Base-by-base conservation (phyloP, 257 asterid species). In the Solanum dulcamara region DNA sequence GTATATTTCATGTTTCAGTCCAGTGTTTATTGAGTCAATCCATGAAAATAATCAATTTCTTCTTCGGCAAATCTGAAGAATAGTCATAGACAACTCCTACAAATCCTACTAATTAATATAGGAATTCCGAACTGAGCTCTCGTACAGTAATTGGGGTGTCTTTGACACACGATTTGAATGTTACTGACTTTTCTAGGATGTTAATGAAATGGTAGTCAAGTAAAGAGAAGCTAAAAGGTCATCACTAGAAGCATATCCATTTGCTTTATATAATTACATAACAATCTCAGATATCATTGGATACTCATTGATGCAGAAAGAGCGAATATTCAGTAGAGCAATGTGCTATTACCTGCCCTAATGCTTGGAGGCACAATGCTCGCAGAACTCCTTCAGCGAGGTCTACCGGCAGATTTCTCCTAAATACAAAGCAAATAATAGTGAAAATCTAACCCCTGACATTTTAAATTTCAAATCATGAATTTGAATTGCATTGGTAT, bases 381-480 rank as follows among this genome's bases (percentile, higher is more conserved):
- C 98, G 91, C 60, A 96, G 90, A 87, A 91, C 98, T 87, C 98
- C 99, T 92, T 96, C 99, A 83, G 98, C 95, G 84, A 96, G 97
- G 91, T 96, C 99, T 85, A 94, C 98, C 0, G 99, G 98, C 85
- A 96, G 91, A 87, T 93, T 91, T 87, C 97, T 92, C 96, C 99
- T 94, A 88, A 82, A 89, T 83, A 46, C 83, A 74, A 64, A 87
- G 68, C 83, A 83, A 84, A 83, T 53, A 40, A 64, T 82, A 57
- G 83, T 87, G 89, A 66, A 86, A 88, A 77, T 12, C 38, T 51
- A 57, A 68, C 48, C 81, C 46, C 30, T 13, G 62, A 84, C 18
- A 68, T n/a, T 28, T 81, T 81, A 28, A 83, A 83, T 40, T 35
- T 4, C 6, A 33, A 51, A 32, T 5, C 38, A 38, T 81, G 77